Evolutionary conservation across 2,329 filamentous ascomycete genomes (phyloP).

Genomic region (Grosmannia huntii): DNA sequence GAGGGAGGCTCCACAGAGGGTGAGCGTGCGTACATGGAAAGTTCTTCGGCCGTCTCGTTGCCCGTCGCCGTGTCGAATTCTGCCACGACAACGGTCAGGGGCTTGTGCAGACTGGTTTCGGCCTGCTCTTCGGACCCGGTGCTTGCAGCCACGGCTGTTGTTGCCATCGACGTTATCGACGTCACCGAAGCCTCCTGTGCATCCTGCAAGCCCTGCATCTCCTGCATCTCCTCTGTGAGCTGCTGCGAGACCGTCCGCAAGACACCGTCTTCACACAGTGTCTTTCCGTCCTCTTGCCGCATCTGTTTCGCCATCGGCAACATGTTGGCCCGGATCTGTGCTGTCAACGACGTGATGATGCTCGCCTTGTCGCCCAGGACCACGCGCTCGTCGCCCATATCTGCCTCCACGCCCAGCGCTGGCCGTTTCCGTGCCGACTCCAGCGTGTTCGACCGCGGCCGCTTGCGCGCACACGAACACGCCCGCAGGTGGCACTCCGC

Average conservation of each 20-base stretch:
- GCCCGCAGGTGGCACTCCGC: constrained; percentile 58
- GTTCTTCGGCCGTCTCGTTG: not conserved
- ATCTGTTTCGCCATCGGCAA: constrained; percentile 18
- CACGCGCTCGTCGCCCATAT: constrained; percentile 28
- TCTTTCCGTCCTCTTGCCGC: constrained; percentile 24
- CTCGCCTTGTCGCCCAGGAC: constrained; percentile 8
- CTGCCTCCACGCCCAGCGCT: constrained; percentile 14
- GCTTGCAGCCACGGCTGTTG: not conserved
- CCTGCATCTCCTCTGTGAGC: constrained; percentile 29
- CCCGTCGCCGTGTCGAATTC: constrained; percentile 16
- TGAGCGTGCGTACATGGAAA: constrained; percentile 39
- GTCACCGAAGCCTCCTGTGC: not conserved
- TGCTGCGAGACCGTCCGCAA: constrained; percentile 47
- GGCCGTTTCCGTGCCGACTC: constrained; percentile 23
- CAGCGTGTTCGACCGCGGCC: constrained; percentile 18
- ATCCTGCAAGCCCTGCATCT: not conserved
- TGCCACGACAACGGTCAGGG: constrained; percentile 20
- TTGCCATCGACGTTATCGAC: not conserved
- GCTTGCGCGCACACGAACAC: constrained; percentile 44
- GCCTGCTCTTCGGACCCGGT: not conserved
- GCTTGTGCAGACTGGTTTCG: constrained; percentile 7
- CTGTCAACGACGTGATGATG: constrained; percentile 5
- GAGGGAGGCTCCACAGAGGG: constrained; percentile 50
- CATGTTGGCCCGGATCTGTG: constrained; percentile 15
- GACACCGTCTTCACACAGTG: constrained; percentile 48